Base-by-base conservation (phyloP, 306 rosid genomes). In the Rubus idaeus region DNA sequence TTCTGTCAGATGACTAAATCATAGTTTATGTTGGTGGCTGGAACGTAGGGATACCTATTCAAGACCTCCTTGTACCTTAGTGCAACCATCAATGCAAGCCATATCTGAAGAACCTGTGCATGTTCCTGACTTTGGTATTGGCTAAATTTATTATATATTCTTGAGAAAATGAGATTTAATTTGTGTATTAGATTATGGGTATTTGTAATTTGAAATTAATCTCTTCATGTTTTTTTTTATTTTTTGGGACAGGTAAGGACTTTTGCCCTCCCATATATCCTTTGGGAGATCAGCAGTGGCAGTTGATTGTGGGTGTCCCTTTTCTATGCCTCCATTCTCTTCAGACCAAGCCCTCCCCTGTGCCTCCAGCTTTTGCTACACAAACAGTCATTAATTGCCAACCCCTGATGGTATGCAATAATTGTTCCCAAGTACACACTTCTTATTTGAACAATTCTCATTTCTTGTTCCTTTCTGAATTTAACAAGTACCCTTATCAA, bases 221-320 rank as follows among this genome's bases (percentile, higher is more conserved):
- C 66, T 74, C 52, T 26, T 35, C 35, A 13, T 80, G 80, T 87
- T 68, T 81, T 78, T 86, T 68, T 82, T 81, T 78, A 85, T 68
- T 82, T 80, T 83, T 1, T 30, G 62, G 78, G 86, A 77, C 93
- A 94, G 98, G 89, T 77, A 89, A 83, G 79, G 79, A 87, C 82
- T 94, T 94, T 80, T 91, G 87, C 83, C 90, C 97, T 75, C 98
- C 94, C 49, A 94, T 94, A 89, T 94, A 89, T 85, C 98, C 98
- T 80, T 55, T 94, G 69, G 87, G 82, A 82, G 88, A 87, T 64
- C 94, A 87, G 83, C 87, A 77, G 74, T 89, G 91, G 96, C 97
- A 90, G 51, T 79, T 82, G 76, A 87, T 76, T 16, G 83, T 82
- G 81, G 90, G 85, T 63, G 86, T 84, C 74, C 96, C 98, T 90